A percentile compares a stretch with the other conserved stretches of the same genome.
phyloP scores from a whole-genome alignment of 1,284 basidiomycete genomes.

The Ceratobasidium sp. region DNA sequence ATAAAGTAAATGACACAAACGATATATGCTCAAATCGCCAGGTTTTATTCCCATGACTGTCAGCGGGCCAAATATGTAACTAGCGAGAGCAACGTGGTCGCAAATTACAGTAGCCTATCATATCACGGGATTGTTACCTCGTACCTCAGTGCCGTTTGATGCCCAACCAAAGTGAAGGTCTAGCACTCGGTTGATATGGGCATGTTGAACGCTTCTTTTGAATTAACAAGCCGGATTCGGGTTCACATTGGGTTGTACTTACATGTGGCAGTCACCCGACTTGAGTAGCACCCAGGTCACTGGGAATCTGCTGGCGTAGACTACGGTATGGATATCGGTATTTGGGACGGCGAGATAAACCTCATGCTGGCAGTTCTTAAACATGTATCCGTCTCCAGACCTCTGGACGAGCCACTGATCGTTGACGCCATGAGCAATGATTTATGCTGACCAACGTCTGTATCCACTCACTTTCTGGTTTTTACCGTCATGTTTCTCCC shows the following conservation, averaged over 20 bases:
- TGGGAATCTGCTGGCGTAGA: conserved; percentile 27
- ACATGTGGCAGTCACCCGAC: conserved; percentile 9
- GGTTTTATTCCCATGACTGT: conserved; percentile 7
- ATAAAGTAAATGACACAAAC: background rate
- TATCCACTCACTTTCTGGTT: conserved; percentile 6
- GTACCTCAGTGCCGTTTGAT: conserved; percentile 33
- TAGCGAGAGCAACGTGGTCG: background rate
- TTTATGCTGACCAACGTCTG: too few relatives aligned
- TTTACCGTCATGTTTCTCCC: conserved; percentile 17
- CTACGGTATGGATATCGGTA: conserved; percentile 18
- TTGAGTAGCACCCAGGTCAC: conserved; percentile 37
- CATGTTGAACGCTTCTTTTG: background rate
- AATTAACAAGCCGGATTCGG: background rate
- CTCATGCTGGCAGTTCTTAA: conserved; percentile 27
- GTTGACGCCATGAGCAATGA: background rate
- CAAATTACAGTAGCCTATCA: background rate
- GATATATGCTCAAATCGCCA: conserved; percentile 23
- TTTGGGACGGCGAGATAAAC: conserved; percentile 18
- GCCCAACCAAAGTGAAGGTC: conserved; percentile 37
- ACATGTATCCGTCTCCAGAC: conserved; percentile 18
- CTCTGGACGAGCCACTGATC: conserved; percentile 34
- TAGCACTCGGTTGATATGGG: conserved; percentile 26
- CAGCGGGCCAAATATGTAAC: conserved; percentile 32
- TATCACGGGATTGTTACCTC: background rate
- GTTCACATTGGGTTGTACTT: background rate